Evolutionary conservation across 257 asterid species (phyloP), one percentile per base, ranked within the genome.

Genomic region (Leonotis leonurus): DNA sequence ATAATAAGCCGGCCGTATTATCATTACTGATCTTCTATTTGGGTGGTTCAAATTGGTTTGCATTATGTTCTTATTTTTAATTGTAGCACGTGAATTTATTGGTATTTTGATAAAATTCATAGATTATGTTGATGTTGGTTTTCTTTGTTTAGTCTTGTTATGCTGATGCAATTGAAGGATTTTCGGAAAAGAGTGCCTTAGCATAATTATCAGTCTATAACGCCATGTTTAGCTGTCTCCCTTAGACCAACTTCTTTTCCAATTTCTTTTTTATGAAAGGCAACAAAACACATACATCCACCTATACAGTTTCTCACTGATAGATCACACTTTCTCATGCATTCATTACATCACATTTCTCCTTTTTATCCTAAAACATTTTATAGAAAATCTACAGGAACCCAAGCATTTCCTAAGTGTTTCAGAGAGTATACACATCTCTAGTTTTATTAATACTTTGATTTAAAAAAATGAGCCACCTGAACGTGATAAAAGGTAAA

Each of bases 21-120:
- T 64, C 18, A 32, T n/a, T n/a, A 33, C 20, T 57, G 45, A 39
- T 62, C 29, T 67, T n/a, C 20, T 63, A 51, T 60, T 63, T 56
- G 48, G 45, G 56, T 17, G 13, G 54, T 52, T 60, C 52, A 36
- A 57, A 40, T 48, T 52, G 25, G 8, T 32, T n/a, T n/a, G n/a
- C n/a, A n/a, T n/a, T n/a, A n/a, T n/a, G n/a, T n/a, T n/a, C n/a
- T n/a, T n/a, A n/a, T 8, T 24, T 57, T 44, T 32, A 18, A 9
- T 44, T 32, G 56, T 63, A 30, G 20, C 29, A 66, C 25, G 8
- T 60, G 50, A 40, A 46, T 53, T 37, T 13, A 27, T 46, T 72
- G 10, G 36, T 56, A 56, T 64, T 49, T 54, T 52, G 32, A 37
- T 40, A 26, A 50, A 32, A 45, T 30, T 53, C 21, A 3, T 14